Conservation (phyloP, 2,329 filamentous ascomycete genomes). For the Penicillium janthinellum region DNA sequence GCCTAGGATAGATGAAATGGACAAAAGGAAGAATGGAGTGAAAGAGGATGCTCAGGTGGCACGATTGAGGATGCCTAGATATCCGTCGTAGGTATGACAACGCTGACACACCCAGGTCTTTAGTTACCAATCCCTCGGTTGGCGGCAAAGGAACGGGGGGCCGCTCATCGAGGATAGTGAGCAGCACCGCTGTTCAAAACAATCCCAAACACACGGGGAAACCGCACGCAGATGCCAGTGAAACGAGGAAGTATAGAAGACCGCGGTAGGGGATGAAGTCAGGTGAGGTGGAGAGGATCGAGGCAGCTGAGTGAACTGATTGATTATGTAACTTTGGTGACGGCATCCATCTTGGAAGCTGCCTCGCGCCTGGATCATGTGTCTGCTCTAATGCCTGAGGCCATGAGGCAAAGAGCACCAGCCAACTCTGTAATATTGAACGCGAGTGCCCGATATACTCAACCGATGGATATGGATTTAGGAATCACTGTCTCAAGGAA, state of each 20-base stretch:
- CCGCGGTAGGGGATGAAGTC: slow-evolving; percentile 11
- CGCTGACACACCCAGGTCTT: slow-evolving; percentile 21
- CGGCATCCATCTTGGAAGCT: slow-evolving; percentile 8
- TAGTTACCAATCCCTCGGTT: slow-evolving; percentile 37
- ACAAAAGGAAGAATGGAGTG: neutral
- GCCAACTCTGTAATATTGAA: neutral
- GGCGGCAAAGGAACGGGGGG: slow-evolving; percentile 29
- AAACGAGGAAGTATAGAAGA: slow-evolving; percentile 7
- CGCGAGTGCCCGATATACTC: neutral
- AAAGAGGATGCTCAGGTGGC: slow-evolving; percentile 13
- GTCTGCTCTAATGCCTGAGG: slow-evolving; percentile 12
- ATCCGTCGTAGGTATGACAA: slow-evolving; percentile 25
- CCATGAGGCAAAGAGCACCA: neutral
- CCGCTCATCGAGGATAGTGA: slow-evolving; percentile 39
- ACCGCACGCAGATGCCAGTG: slow-evolving; percentile 10
- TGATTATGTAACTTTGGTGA: slow-evolving; percentile 25
- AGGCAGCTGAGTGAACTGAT: slow-evolving; percentile 8
- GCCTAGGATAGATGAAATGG: slow-evolving; percentile 2
- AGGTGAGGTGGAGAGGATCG: slow-evolving; percentile 23
- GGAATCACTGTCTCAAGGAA: too few species aligned
- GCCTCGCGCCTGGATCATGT: slow-evolving; percentile 10
- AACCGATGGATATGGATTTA: neutral
- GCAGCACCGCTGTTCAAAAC: slow-evolving; percentile 22
- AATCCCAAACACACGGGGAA: slow-evolving; percentile 12
- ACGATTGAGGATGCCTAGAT: slow-evolving; percentile 16